Evolutionary conservation across 2,329 filamentous ascomycete genomes (phyloP).

Genomic region (Penicillium sp.): DNA sequence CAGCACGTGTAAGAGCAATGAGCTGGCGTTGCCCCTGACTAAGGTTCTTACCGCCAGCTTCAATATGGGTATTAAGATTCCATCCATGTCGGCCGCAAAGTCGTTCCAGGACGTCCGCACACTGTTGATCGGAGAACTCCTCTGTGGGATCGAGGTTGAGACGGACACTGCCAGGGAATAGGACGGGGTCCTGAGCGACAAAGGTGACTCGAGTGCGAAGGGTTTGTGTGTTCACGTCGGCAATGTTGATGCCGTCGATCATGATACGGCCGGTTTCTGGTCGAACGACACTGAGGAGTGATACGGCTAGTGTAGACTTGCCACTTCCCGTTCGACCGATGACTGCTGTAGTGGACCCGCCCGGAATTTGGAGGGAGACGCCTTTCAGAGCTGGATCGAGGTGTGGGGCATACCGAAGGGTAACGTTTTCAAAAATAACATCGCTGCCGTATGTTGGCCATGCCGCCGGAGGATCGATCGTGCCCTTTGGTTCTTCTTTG

Average conservation of each 20-base stretch:
- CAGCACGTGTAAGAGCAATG: slow-evolving; percentile 65
- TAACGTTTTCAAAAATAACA: slow-evolving; percentile 75
- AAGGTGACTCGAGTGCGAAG: slow-evolving; percentile 67
- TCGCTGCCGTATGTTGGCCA: slow-evolving; percentile 76
- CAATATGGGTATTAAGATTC: slow-evolving; percentile 60
- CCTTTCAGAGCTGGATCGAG: slow-evolving; percentile 72
- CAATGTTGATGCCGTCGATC: slow-evolving; percentile 64
- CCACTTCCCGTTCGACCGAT: slow-evolving; percentile 80
- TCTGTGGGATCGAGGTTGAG: slow-evolving; percentile 65
- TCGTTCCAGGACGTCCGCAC: slow-evolving; percentile 56
- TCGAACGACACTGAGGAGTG: slow-evolving; percentile 60
- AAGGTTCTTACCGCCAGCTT: slow-evolving; percentile 64
- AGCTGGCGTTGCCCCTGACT: slow-evolving; percentile 69
- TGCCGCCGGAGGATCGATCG: slow-evolving; percentile 68
- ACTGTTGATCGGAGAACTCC: slow-evolving; percentile 61
- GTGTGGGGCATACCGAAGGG: slow-evolving; percentile 76
- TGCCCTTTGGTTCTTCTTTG: slow-evolving; percentile 72
- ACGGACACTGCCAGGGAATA: slow-evolving; percentile 65
- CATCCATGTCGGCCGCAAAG: slow-evolving; percentile 61
- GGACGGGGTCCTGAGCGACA: slow-evolving; percentile 67
- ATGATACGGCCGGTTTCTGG: slow-evolving; percentile 60
- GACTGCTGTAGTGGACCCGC: slow-evolving; percentile 76
- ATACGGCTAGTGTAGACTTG: slow-evolving; percentile 74
- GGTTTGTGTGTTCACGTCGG: slow-evolving; percentile 61
- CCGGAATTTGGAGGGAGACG: slow-evolving; percentile 73